Conservation (phyloP, 2,329 filamentous ascomycete genomes). For the Penicillium sp. region DNA sequence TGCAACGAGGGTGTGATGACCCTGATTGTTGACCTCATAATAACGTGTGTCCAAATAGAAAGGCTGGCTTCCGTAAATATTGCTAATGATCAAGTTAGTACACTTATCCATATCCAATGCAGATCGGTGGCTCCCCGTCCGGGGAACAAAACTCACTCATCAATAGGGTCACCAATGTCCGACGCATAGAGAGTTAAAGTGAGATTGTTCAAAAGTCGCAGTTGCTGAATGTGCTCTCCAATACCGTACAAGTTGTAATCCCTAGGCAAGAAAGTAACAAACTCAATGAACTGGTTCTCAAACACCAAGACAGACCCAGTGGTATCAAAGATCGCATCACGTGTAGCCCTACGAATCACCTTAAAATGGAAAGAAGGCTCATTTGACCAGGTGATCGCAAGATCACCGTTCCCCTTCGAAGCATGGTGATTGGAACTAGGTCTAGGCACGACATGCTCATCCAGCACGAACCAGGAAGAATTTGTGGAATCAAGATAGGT, state of each 20-base stretch:
- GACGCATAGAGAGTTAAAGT: slow-evolving; percentile 68
- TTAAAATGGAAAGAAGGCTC: slow-evolving; percentile 58
- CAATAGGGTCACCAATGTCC: slow-evolving; percentile 60
- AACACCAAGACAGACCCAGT: slow-evolving; percentile 64
- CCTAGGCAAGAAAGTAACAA: slow-evolving; percentile 63
- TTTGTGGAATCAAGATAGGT: slow-evolving; percentile 62
- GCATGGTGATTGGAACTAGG: slow-evolving; percentile 50
- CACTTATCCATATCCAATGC: neutral
- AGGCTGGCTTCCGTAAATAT: slow-evolving; percentile 74
- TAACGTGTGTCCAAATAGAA: slow-evolving; percentile 80
- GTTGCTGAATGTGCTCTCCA: slow-evolving; percentile 69
- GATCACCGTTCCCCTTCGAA: slow-evolving; percentile 39
- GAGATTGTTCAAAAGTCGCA: slow-evolving; percentile 70
- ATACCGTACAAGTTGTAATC: slow-evolving; percentile 75
- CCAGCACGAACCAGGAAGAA: slow-evolving; percentile 65
- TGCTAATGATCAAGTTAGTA: slow-evolving; percentile 37
- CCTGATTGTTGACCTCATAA: slow-evolving; percentile 56
- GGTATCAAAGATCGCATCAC: slow-evolving; percentile 68
- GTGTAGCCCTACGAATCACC: slow-evolving; percentile 57
- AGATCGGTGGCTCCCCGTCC: neutral
- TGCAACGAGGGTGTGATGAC: slow-evolving; percentile 54
- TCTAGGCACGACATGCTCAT: slow-evolving; percentile 61
- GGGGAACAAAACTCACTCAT: slow-evolving; percentile 36
- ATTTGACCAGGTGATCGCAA: slow-evolving; percentile 57
- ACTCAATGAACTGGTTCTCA: slow-evolving; percentile 76